Evolutionary conservation across 78 protist species (phyloP).

Genomic region (Polysphondylium violaceum): DNA sequence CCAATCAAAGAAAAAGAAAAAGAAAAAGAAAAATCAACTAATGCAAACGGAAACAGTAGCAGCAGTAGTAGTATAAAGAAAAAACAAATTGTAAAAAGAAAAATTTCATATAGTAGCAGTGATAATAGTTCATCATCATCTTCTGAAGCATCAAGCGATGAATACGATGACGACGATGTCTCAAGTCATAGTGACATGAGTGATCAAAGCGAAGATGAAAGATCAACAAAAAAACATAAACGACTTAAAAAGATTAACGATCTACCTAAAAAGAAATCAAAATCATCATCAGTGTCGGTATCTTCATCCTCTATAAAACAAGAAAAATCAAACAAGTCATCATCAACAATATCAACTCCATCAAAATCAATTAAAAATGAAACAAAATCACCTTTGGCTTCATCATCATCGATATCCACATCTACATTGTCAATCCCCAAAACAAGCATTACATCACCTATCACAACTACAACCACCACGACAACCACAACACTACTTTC

Average conservation of each 20-base stretch:
- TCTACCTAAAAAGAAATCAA: background rate
- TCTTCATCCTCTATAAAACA: too few relatives aligned
- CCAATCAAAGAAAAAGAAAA: conserved; percentile 5
- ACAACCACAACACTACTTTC: conserved; percentile 13
- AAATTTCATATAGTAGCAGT: conserved; percentile 3
- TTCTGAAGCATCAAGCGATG: background rate
- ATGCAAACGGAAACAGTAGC: background rate
- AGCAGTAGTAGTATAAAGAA: background rate
- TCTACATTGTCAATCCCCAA: background rate
- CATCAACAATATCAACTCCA: too few relatives aligned
- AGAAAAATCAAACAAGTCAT: background rate
- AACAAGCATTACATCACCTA: conserved; percentile 7
- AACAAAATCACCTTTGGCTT: background rate
- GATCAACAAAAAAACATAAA: conserved; percentile 25
- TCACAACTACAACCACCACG: conserved; percentile 15
- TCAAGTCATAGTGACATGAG: conserved; percentile 21
- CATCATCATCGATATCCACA: background rate
- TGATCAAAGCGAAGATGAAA: conserved; percentile 20
- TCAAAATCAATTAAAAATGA: background rate
- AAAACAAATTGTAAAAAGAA: conserved; percentile 26
- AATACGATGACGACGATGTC: conserved; percentile 5
- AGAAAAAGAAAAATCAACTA: background rate
- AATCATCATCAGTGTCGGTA: too few relatives aligned
- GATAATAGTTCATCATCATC: background rate
- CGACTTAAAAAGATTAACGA: conserved; percentile 45